Evolutionary conservation across 208 protist species (phyloP).

Genomic region (Phytomonas francai): DNA sequence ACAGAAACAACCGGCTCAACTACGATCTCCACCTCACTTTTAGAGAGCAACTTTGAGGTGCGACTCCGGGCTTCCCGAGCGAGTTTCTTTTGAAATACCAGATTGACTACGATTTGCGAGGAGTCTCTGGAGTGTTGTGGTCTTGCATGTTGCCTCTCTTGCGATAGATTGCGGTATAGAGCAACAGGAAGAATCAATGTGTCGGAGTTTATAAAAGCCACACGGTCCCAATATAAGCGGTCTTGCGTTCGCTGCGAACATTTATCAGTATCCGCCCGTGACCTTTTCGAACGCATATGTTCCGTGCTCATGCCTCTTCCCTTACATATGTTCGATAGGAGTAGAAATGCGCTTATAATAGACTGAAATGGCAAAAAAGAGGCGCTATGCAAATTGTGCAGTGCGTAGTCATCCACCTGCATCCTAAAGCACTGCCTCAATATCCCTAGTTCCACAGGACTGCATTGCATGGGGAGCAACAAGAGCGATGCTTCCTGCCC

Average conservation of each 20-base stretch:
- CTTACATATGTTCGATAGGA: background rate
- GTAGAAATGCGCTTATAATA: conserved; percentile 10
- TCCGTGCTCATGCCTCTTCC: background rate
- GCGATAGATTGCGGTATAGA: background rate
- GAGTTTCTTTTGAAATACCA: background rate
- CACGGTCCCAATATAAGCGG: background rate
- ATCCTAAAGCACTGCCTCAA: background rate
- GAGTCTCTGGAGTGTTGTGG: background rate
- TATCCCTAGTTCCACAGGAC: background rate
- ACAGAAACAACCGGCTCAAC: background rate
- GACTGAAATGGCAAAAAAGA: conserved; percentile 7
- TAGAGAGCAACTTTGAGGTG: background rate
- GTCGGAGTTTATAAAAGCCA: background rate
- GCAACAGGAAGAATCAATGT: background rate
- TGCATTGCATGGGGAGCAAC: background rate
- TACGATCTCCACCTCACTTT: background rate
- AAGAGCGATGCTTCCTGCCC: background rate
- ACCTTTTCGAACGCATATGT: background rate
- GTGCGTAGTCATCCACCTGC: background rate
- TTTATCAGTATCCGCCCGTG: background rate
- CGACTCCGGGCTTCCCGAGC: background rate
- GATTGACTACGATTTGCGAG: background rate
- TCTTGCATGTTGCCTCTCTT: background rate
- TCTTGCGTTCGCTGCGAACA: background rate
- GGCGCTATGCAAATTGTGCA: background rate